These are phyloP conservation scores for Byssoonygena ceratinophila DNA, from an alignment of 2,329 filamentous ascomycete genomes.

Conservation along the genomic window DNA sequence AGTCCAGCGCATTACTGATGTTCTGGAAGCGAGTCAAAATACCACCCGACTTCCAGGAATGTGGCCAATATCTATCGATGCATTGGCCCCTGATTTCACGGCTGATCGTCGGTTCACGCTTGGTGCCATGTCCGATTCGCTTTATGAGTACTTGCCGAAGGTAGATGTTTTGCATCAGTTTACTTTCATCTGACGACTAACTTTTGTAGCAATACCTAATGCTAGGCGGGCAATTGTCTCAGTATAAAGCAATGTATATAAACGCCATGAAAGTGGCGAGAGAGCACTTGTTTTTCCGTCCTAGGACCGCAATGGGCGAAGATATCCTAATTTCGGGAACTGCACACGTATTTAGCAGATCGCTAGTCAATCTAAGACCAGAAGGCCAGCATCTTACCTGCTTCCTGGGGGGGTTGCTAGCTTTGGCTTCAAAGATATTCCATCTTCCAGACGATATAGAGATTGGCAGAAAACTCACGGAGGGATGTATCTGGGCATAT, in stretches of 20 bases:
- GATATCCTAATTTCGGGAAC: slow-evolving; percentile 67
- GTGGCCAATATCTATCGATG: slow-evolving; percentile 31
- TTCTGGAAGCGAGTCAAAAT: slow-evolving; percentile 27
- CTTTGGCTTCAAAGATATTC: slow-evolving; percentile 44
- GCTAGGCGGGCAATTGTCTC: slow-evolving; percentile 56
- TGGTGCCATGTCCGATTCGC: slow-evolving; percentile 47
- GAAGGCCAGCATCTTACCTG: slow-evolving; percentile 44
- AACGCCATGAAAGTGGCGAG: slow-evolving; percentile 57
- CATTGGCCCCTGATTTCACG: slow-evolving; percentile 20
- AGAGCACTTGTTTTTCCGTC: slow-evolving; percentile 64
- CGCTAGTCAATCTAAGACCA: slow-evolving; percentile 27
- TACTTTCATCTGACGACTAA: background rate
- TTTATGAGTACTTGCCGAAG: slow-evolving; percentile 51
- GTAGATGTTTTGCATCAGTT: slow-evolving; percentile 37
- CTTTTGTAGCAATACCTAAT: slow-evolving; percentile 44
- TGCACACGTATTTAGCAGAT: slow-evolving; percentile 25
- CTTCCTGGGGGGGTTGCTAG: slow-evolving; percentile 48
- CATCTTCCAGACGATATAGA: slow-evolving; percentile 40
- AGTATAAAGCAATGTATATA: slow-evolving; percentile 61
- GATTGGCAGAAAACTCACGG: slow-evolving; percentile 42
- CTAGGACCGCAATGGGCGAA: slow-evolving; percentile 54
- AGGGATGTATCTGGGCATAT: slow-evolving; percentile 49
- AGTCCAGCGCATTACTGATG: slow-evolving; percentile 27
- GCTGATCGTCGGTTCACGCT: slow-evolving; percentile 39
- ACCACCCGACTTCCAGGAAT: slow-evolving; percentile 31